A percentile compares a stretch with the other conserved stretches of the same genome.
These are phyloP conservation scores for Grosmannia clavigera DNA, from an alignment of 2,329 filamentous ascomycete genomes.

Conservation along the genomic window DNA sequence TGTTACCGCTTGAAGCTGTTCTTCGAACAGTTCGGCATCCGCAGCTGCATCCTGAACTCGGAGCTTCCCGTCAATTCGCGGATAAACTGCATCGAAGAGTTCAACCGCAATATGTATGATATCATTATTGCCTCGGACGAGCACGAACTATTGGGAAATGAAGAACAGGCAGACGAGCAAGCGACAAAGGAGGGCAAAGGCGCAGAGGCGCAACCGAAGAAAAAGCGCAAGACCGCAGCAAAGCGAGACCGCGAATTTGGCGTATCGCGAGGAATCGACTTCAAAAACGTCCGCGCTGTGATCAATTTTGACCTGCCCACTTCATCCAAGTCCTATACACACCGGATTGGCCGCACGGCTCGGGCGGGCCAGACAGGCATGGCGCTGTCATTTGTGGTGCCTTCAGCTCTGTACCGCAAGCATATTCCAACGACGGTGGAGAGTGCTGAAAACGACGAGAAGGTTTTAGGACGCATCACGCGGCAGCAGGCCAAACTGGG, in stretches of 20 bases:
- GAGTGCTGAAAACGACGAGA: constrained; percentile 71
- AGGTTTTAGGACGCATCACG: constrained; percentile 66
- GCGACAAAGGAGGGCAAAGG: constrained; percentile 16
- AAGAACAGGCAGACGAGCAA: constrained; percentile 31
- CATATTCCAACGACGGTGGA: constrained; percentile 76
- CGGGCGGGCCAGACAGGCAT: constrained; percentile 86
- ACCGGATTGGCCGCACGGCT: constrained; percentile 87
- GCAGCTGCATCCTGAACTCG: constrained; percentile 85
- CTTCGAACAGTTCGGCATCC: constrained; percentile 91
- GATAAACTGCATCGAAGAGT: constrained; percentile 91
- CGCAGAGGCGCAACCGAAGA: constrained; percentile 29
- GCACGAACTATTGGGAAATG: constrained; percentile 21
- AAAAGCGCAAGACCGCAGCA: constrained; percentile 46
- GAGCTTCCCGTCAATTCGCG: constrained; percentile 88
- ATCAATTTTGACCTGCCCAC: constrained; percentile 94
- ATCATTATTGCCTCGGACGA: constrained; percentile 89
- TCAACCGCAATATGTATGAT: constrained; percentile 93
- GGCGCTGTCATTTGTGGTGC: constrained; percentile 90
- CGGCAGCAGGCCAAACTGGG: constrained; percentile 71
- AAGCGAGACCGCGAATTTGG: constrained; percentile 78
- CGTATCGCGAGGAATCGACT: constrained; percentile 92
- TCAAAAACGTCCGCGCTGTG: constrained; percentile 86
- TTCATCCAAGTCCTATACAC: constrained; percentile 85
- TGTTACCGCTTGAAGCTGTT: constrained; percentile 92
- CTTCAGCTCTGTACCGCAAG: constrained; percentile 69